Evolutionary conservation across 768 basidiomycete species (phyloP), one percentile per base, ranked within the genome.

Genomic region (Leccinellum luteum): DNA sequence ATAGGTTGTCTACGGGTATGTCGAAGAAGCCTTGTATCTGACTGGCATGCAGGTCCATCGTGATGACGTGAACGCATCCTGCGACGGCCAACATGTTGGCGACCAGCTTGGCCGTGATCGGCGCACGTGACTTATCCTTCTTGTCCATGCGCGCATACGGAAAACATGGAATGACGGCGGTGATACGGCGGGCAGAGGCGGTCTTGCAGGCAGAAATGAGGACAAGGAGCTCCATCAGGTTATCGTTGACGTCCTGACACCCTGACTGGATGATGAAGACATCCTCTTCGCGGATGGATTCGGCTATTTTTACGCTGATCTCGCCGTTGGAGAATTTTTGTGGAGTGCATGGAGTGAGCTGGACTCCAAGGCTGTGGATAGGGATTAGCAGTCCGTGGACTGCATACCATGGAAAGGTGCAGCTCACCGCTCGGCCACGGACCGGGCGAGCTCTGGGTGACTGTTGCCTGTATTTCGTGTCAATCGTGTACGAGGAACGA

Each of bases 21-120:
- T 98, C 94, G 72, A 98, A 98, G 79, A 98, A 98, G 7, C 96
- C 96, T 70, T 98, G 96, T 59, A 98, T 98, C 77, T 98, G 96
- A 66, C 90, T 90, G 43, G 96, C 95, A 69, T 98, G 96, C 51
- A 98, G 78, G 73, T 98, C 95, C 90, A 98, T 96, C n/a, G 96
- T 98, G 64, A 99, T 98, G 67, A 99, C 89, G 69, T 98, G 96
- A 75, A 98, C 96, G 70, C 94, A 97, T 23, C 96, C 96, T 9
- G 97, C 95, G 48, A 97, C 92, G 45, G 86, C 88, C 58, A 99
- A 80, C 96, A 98, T 98, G 74, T 97, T 98, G 23, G 96, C 95
- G 49, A 98, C 92, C 54, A 99, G 84, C 76, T 99, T 99, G 48
- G 96, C 94, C 5, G 96, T 98, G 73, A 99, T 99, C 25, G 97